Percentiles rank a stretch among this genome's conserved stretches.
Evolutionary conservation across 1,284 basidiomycete species (phyloP).

Genomic region (Salmacisia buchloeana): DNA sequence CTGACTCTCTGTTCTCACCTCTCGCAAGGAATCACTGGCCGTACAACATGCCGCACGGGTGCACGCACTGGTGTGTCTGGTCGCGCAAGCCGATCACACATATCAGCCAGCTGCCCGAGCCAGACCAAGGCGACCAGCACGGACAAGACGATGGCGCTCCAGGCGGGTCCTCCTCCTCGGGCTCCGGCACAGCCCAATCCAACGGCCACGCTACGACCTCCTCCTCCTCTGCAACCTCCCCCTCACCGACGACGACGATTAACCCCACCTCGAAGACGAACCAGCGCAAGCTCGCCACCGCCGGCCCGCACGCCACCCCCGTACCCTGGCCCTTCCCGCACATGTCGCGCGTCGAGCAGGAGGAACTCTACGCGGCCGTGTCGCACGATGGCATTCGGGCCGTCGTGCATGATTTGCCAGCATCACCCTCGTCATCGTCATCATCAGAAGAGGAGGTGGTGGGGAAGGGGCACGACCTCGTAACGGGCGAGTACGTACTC

Average conservation of each 20-base stretch:
- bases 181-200: neutral
- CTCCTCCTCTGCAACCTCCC: neutral
- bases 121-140: too few relatives aligned
- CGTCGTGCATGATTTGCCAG: too few relatives aligned
- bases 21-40: slow-evolving; percentile 26
- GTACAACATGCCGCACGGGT: slow-evolving; percentile 31
- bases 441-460: neutral
- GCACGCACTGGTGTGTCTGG: slow-evolving; percentile 39
- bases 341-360: neutral
- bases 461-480: neutral
- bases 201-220: neutral
- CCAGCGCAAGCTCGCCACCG: slow-evolving; percentile 20
- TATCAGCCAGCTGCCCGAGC: neutral
- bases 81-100: slow-evolving; percentile 8
- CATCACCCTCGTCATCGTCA: too few relatives aligned
- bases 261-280: neutral
- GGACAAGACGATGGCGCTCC: too few relatives aligned
- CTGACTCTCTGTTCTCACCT: neutral
- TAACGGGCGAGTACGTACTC: slow-evolving; percentile 5
- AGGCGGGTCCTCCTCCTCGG: neutral
- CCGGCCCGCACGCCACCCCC: slow-evolving; percentile 1
- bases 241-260: neutral
- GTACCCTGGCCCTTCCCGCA: slow-evolving; percentile 28
- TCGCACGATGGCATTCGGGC: slow-evolving; percentile 35
- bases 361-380: slow-evolving; percentile 26